Conservation (phyloP, 2,329 filamentous ascomycete genomes). For the Cordyceps fumosorosea region DNA sequence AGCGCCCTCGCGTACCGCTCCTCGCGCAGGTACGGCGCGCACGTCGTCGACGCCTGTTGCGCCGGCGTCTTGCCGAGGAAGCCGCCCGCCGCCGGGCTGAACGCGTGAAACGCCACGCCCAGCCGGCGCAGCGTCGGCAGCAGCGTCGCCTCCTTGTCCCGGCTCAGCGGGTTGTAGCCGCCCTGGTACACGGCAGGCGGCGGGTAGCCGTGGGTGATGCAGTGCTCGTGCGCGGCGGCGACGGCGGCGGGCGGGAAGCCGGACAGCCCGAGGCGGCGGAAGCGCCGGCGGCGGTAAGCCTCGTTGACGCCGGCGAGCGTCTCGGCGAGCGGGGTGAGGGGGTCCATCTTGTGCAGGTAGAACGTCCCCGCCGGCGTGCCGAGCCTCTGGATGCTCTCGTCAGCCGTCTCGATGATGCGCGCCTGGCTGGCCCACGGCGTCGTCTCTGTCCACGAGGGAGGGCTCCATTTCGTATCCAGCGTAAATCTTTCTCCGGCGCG, state of each 20-base stretch:
- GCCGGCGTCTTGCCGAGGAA: constrained; percentile 16
- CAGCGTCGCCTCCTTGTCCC: constrained; percentile 14
- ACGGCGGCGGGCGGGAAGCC: constrained; percentile 14
- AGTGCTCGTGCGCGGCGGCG: constrained; percentile 14
- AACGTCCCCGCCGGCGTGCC: constrained; percentile 13
- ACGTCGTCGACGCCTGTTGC: constrained; percentile 15
- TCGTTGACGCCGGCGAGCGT: constrained; percentile 15
- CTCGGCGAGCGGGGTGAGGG: constrained; percentile 13
- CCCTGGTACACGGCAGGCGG: constrained; percentile 14
- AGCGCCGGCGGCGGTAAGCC: constrained; percentile 12
- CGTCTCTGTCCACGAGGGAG: constrained; percentile 13
- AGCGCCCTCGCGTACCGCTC: constrained; percentile 12
- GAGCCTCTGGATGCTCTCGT: constrained; percentile 14
- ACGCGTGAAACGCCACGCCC: constrained; percentile 17
- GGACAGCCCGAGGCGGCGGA: constrained; percentile 15
- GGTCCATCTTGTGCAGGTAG: constrained; percentile 16
- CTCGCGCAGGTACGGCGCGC: constrained; percentile 12
- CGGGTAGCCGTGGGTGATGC: constrained; percentile 9
- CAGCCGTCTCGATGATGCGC: constrained; percentile 12
- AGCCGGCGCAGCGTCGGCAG: constrained; percentile 13
- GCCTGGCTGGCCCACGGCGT: constrained; percentile 12
- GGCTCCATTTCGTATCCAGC: constrained; percentile 17
- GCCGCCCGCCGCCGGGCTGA: constrained; percentile 15
- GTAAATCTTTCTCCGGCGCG: constrained; percentile 14
- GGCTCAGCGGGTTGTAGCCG: constrained; percentile 14